phyloP scores from a whole-genome alignment of 2,329 filamentous ascomycete species.

The Canariomyces notabilis region DNA sequence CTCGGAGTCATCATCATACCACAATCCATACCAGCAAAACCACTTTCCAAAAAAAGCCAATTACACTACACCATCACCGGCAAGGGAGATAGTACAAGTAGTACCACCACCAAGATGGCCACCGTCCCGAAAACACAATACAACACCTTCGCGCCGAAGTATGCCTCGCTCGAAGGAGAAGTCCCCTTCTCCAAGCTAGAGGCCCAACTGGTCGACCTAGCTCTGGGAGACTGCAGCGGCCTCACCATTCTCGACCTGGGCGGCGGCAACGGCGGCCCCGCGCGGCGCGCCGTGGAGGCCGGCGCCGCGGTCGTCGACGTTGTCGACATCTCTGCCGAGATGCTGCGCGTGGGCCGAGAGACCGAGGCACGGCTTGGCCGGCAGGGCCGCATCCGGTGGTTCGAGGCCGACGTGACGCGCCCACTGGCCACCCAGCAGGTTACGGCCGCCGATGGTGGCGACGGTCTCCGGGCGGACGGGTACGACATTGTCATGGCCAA shows the following conservation, averaged over 20 bases:
- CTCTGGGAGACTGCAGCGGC: slow-evolving; percentile 14
- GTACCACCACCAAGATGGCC: slow-evolving; percentile 4
- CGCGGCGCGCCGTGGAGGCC: slow-evolving; percentile 11
- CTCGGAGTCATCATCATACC: no score
- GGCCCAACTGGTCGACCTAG: slow-evolving; percentile 7
- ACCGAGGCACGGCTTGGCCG: not conserved
- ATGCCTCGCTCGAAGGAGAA: slow-evolving; percentile 3
- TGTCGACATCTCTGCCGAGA: slow-evolving; percentile 16
- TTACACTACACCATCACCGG: no score
- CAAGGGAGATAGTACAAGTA: not conserved
- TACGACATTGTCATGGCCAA: slow-evolving; percentile 34
- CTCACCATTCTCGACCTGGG: slow-evolving; percentile 16
- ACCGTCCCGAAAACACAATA: slow-evolving; percentile 3
- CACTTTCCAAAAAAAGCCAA: no score
- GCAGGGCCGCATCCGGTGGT: slow-evolving; percentile 20
- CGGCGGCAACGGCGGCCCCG: slow-evolving; percentile 15
- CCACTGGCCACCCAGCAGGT: slow-evolving; percentile 19
- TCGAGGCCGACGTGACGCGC: slow-evolving; percentile 25
- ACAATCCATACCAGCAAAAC: no score
- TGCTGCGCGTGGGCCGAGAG: slow-evolving; percentile 9
- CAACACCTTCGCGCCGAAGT: slow-evolving; percentile 7
- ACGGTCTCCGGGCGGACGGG: slow-evolving; percentile 2
- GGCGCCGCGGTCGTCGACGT: slow-evolving; percentile 13
- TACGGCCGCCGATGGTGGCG: not conserved
- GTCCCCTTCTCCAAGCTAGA: slow-evolving; percentile 12